These are phyloP conservation scores for Verticillium dahliae DNA, from an alignment of 2,329 filamentous ascomycete genomes.

Conservation along the genomic window DNA sequence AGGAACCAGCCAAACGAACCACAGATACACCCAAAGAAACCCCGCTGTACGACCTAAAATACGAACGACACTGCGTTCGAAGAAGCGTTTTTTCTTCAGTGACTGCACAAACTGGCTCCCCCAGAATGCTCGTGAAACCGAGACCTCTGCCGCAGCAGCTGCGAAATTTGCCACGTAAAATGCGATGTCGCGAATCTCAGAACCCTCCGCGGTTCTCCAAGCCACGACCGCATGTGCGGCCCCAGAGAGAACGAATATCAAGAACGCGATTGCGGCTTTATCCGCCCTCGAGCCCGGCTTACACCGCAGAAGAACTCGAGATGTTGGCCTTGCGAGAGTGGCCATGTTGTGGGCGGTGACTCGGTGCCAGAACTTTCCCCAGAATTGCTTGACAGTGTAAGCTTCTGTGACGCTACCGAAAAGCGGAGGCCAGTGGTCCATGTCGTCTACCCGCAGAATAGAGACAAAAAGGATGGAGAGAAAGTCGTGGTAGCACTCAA, in stretches of 20 bases:
- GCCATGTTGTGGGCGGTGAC: neutral
- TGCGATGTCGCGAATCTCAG: neutral
- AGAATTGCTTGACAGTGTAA: neutral
- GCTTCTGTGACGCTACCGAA: neutral
- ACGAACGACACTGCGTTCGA: neutral
- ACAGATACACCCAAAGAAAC: neutral
- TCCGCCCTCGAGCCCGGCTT: neutral
- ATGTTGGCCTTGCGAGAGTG: neutral
- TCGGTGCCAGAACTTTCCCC: neutral
- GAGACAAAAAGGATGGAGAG: conserved; percentile 12
- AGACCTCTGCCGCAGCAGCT: neutral
- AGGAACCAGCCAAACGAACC: neutral
- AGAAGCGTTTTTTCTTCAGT: neutral
- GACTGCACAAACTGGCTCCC: neutral
- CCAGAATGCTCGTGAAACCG: neutral
- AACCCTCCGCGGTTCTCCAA: neutral
- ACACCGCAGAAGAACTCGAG: neutral
- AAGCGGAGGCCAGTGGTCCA: neutral
- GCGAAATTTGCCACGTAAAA: neutral
- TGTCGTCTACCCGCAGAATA: conserved; percentile 10
- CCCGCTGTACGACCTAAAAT: neutral
- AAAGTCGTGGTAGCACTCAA: conserved; percentile 5
- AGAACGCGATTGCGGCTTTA: neutral
- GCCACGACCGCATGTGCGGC: neutral
- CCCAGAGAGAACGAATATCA: neutral